Evolutionary conservation across 2,329 filamentous ascomycete species (phyloP).

Genomic region (Xylaria arbuscula): DNA sequence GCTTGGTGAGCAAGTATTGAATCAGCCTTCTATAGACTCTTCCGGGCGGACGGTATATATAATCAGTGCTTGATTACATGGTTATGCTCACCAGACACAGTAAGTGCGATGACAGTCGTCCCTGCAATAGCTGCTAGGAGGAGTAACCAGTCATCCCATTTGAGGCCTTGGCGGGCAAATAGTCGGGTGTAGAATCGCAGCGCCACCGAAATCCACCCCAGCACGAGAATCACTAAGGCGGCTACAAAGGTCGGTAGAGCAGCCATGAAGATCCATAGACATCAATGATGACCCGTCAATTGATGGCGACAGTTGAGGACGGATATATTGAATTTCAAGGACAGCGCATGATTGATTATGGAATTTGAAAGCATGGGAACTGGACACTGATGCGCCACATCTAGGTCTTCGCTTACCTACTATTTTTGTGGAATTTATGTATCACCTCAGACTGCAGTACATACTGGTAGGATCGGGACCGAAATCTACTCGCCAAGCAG

Average conservation of each 20-base stretch:
- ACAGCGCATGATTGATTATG: not conserved
- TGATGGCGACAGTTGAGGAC: not conserved
- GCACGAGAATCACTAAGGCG: not conserved
- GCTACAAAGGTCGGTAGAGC: not conserved
- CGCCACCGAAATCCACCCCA: constrained; percentile 17
- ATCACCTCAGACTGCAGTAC: not conserved
- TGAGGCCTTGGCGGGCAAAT: constrained; percentile 20
- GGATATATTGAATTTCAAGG: not conserved
- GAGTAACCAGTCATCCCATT: constrained; percentile 25
- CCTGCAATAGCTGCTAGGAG: constrained; percentile 11
- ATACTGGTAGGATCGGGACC: not conserved
- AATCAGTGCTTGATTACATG: not conserved
- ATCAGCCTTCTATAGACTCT: not conserved
- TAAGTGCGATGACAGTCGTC: not conserved
- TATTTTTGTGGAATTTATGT: not conserved
- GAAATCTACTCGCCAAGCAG: not conserved
- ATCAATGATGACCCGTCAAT: not conserved
- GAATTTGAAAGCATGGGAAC: not conserved
- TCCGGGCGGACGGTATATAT: not conserved
- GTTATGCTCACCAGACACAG: constrained; percentile 2
- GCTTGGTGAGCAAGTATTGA: not conserved
- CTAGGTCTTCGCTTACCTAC: not conserved
- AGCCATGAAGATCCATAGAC: not conserved
- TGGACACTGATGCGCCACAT: not conserved
- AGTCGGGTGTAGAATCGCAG: constrained; percentile 21